Base-by-base conservation (phyloP, 176 grass and related monocot species). In the Luzula sylvatica region DNA sequence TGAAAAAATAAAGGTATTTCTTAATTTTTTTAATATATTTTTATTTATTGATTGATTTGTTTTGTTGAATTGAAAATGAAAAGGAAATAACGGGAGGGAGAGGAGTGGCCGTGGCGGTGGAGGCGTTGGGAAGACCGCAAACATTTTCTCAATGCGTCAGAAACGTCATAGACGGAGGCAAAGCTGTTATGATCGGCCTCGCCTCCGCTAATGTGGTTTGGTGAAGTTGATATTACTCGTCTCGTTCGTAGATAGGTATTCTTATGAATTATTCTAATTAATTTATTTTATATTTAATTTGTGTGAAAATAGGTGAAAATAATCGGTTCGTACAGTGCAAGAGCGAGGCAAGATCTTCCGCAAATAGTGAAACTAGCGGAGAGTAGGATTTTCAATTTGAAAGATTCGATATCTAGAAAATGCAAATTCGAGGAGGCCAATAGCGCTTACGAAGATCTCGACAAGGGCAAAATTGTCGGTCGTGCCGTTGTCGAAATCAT, bases 331-430 rank as follows among this genome's bases (percentile, higher is more conserved):
- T 96, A 96, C 0, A 84, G 92, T 23, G 85, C 92, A 19, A 96
- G 92, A 75, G 81, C 92, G 25, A 96, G 92, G 55, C 92, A 96
- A 77, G 92, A 96, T 71, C 92, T 96, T 82, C 92, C 92, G 70
- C 85, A 89, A 51, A 74, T 96, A 17, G 92, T 96, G 26, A 96
- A 86, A 65, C 92, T 86, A 22, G 85, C 92, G 0, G 85, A 96
- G 65, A 86, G 58, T 1, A 84, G 81, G 0, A 61, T 74, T 30
- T 96, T 96, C 74, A 79, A 96, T 66, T 77, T 89, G 4, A 53
- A 82, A 49, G 82, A 89, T 7, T 50, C 85, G 25, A 58, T 96
- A 30, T 79, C 92, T 21, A 86, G 92, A 70, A 96, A 96, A 96
- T 89, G 85, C 78, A 89, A 73, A 65, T 45, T 96, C 0, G 90